A percentile compares a stretch with the other conserved stretches of the same genome.
Conservation (phyloP, 352 stramenopile genomes). For the Phytophthora cactorum region DNA sequence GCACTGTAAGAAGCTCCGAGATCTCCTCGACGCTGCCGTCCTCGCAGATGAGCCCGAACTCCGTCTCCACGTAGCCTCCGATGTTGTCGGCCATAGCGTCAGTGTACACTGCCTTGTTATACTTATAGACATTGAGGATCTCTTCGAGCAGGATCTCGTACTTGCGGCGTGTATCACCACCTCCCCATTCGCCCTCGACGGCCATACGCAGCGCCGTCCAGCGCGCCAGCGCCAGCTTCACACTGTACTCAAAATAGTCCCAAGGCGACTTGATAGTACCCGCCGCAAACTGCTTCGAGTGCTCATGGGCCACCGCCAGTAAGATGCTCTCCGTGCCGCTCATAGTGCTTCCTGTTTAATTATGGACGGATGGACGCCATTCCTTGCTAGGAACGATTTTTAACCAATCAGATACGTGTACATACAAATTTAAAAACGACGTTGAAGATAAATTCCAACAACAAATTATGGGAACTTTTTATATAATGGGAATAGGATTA, state of each 20-base stretch:
- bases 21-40: conserved; percentile 81
- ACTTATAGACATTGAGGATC: conserved; percentile 84
- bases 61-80: conserved; percentile 68
- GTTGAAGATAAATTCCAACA: neutral
- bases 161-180: conserved; percentile 81
- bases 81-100: conserved; percentile 81
- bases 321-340: conserved; percentile 62
- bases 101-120: conserved; percentile 70
- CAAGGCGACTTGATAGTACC: conserved; percentile 76
- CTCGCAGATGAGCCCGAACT: conserved; percentile 84
- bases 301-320: conserved; percentile 55
- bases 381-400: conserved; percentile 16
- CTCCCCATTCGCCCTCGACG: conserved; percentile 84
- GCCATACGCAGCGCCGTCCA: conserved; percentile 89
- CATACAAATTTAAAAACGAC: neutral
- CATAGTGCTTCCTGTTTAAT: conserved; percentile 13
- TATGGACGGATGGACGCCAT: conserved; percentile 19
- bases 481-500: conserved; percentile 27
- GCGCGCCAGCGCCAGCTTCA: conserved; percentile 76
- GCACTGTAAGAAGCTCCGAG: conserved; percentile 61
- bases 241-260: conserved; percentile 86
- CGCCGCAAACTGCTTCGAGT: conserved; percentile 55
- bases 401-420: conserved; percentile 16
- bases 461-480: conserved; percentile 6
- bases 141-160: conserved; percentile 84